These are phyloP conservation scores for Ormosia emarginata DNA, from an alignment of 306 rosid species.

Conservation along the genomic window DNA sequence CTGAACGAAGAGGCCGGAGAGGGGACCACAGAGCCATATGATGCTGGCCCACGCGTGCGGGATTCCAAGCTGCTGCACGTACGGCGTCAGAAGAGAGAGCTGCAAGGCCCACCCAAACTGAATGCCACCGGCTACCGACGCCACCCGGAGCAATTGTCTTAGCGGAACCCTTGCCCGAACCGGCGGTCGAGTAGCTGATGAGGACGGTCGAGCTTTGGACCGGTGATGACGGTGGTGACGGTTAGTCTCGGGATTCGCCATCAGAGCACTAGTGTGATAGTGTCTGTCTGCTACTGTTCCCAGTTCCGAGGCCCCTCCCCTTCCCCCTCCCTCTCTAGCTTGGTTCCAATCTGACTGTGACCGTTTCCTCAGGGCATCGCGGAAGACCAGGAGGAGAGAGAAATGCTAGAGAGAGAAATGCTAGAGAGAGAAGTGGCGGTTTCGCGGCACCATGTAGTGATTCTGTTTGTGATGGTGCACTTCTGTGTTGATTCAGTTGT, in stretches of 20 bases:
- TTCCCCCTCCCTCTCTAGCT: neutral
- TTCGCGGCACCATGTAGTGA: neutral
- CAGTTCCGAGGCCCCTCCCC: neutral
- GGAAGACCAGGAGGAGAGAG: conserved; percentile 29
- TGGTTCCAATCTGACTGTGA: neutral
- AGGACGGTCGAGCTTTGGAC: conserved; percentile 30
- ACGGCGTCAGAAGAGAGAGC: conserved; percentile 84
- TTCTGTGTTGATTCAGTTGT: neutral
- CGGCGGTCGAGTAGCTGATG: conserved; percentile 23
- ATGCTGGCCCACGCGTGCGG: conserved; percentile 93
- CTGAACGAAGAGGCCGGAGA: conserved; percentile 81
- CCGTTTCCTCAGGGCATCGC: conserved; percentile 25
- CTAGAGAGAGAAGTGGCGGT: neutral
- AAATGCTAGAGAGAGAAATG: neutral
- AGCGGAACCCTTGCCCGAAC: conserved; percentile 41
- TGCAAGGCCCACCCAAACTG: conserved; percentile 98
- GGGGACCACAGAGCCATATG: conserved; percentile 90
- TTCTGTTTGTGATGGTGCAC: neutral
- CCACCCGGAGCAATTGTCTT: conserved; percentile 52
- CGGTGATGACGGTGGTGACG: conserved; percentile 30
- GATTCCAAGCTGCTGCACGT: conserved; percentile 93
- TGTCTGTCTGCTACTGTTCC: too few relatives aligned
- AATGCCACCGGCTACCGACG: conserved; percentile 86
- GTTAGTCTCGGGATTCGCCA: conserved; percentile 52
- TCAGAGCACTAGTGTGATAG: neutral